phyloP scores from a whole-genome alignment of 192 early-diverging fungal species.

The Piromyces sp. region DNA sequence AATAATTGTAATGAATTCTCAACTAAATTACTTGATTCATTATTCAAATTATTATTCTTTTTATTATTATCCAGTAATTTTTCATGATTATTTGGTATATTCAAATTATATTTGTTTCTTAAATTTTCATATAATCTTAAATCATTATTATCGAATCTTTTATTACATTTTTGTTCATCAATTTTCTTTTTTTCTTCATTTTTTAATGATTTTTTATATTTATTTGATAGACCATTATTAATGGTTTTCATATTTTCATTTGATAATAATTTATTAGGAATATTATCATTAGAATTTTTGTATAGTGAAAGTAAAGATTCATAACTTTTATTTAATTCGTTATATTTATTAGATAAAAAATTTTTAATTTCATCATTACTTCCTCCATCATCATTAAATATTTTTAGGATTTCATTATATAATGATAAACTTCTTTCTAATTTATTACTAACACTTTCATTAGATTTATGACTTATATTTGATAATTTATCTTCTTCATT shows the following conservation, averaged over 20 bases:
- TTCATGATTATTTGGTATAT: not conserved
- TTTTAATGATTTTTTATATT: too few species aligned
- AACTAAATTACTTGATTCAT: not conserved
- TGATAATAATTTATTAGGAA: not conserved
- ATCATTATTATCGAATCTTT: not conserved
- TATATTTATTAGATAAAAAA: not conserved
- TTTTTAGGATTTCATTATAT: not conserved
- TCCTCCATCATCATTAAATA: not conserved
- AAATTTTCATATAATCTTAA: not conserved
- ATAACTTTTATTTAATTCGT: not conserved
- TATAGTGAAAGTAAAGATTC: not conserved
- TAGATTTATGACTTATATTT: too few species aligned
- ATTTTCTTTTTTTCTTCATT: too few species aligned
- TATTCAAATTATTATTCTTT: not conserved
- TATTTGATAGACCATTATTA: not conserved
- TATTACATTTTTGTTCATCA: not conserved
- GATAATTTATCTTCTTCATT: not conserved
- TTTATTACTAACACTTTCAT: too few species aligned
- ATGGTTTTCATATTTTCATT: not conserved
- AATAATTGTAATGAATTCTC: not conserved
- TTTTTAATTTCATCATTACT: not conserved
- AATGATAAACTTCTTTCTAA: not conserved
- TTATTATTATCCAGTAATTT: not conserved
- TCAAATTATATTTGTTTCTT: not conserved
- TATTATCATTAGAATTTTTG: not conserved